Conservation (phyloP, 371 early-diverging fungal genomes). For the Mortierella sp. region DNA sequence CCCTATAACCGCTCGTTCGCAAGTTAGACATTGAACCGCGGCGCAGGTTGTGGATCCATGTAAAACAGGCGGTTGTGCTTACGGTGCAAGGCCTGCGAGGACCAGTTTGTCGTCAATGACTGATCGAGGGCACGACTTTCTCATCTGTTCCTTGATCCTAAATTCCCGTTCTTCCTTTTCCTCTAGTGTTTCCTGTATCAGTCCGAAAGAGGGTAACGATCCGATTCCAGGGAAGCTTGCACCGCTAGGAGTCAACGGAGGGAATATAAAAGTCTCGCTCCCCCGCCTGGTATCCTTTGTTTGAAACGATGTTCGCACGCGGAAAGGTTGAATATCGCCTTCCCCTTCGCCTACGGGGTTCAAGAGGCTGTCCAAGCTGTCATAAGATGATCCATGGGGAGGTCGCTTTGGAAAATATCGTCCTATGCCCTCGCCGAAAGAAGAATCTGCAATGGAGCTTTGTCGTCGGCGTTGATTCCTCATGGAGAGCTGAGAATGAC, state of each 20-base stretch:
- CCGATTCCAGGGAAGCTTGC: conserved; percentile 32
- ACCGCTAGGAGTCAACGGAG: conserved; percentile 18
- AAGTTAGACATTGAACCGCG: too few species aligned
- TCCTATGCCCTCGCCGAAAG: conserved; percentile 44
- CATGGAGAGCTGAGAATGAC: conserved; percentile 11
- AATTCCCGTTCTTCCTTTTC: conserved; percentile 39
- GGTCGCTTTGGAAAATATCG: conserved; percentile 37
- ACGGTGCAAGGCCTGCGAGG: conserved; percentile 55
- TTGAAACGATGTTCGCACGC: too few species aligned
- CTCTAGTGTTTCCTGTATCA: conserved; percentile 38
- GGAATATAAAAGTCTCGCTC: conserved; percentile 1
- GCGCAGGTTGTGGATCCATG: too few species aligned
- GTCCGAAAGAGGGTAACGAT: conserved; percentile 24
- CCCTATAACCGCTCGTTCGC: conserved; percentile 24
- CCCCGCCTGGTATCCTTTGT: too few species aligned
- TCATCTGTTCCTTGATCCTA: conserved; percentile 36
- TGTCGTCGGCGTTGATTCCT: conserved; percentile 26
- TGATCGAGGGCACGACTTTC: conserved; percentile 30
- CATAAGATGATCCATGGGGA: conserved; percentile 16
- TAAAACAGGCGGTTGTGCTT: neutral
- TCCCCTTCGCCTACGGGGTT: neutral
- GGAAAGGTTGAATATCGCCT: neutral
- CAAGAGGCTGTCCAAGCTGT: conserved; percentile 24
- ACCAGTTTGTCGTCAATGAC: conserved; percentile 55
- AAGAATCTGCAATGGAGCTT: conserved; percentile 31